These are phyloP conservation scores for Stemphylium vesicarium DNA, from an alignment of 2,329 filamentous ascomycete species.

Conservation along the genomic window DNA sequence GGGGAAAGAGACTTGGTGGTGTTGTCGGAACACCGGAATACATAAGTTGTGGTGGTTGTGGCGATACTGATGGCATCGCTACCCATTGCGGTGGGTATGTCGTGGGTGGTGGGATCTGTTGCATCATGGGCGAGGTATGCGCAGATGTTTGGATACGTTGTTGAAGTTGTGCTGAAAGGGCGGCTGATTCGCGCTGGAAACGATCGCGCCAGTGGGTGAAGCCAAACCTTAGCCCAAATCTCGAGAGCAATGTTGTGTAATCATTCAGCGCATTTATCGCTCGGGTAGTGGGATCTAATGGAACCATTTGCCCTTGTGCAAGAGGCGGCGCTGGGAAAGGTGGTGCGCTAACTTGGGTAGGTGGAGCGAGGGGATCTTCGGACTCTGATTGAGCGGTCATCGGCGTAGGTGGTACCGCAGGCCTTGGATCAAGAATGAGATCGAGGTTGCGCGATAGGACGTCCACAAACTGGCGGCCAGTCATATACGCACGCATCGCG, in stretches of 20 bases:
- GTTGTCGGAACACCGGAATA: conserved; percentile 39
- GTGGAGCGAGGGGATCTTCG: conserved; percentile 48
- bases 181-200: conserved; percentile 54
- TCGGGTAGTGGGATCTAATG: conserved; percentile 45
- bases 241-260: conserved; percentile 54
- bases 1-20: conserved; percentile 36
- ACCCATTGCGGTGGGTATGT: conserved; percentile 38
- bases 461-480: conserved; percentile 63
- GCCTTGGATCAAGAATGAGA: conserved; percentile 49
- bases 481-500: conserved; percentile 80
- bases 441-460: conserved; percentile 62
- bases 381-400: conserved; percentile 31
- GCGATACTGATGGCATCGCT: conserved; percentile 30
- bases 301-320: conserved; percentile 32
- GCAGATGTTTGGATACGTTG: conserved; percentile 41
- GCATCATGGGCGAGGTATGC: conserved; percentile 30
- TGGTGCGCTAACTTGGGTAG: conserved; percentile 35
- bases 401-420: conserved; percentile 49
- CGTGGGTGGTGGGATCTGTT: conserved; percentile 15
- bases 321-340: conserved; percentile 41
- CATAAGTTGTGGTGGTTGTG: conserved; percentile 31
- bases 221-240: conserved; percentile 56
- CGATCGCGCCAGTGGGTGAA: conserved; percentile 59
- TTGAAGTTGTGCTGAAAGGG: conserved; percentile 51
- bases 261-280: conserved; percentile 57